Evolutionary conservation across 2,329 filamentous ascomycete species (phyloP).

Genomic region (Exophiala xenobiotica): DNA sequence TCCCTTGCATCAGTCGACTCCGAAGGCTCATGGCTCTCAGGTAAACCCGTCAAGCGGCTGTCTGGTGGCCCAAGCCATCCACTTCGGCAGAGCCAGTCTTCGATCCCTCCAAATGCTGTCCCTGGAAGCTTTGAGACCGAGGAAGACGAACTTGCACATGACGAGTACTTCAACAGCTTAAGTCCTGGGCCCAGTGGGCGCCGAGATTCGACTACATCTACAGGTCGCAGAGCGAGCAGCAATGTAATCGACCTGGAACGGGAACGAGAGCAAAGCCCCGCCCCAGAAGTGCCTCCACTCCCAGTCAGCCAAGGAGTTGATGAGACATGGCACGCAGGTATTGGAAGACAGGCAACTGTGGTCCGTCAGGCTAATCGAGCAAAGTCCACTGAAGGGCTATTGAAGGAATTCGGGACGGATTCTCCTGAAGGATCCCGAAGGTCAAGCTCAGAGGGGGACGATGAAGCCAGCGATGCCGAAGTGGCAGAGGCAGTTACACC

Average conservation of each 20-base stretch:
- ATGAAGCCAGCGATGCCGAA: constrained; percentile 30
- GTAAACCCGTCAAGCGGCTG: constrained; percentile 57
- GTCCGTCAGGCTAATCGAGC: constrained; percentile 59
- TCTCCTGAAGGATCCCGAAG: constrained; percentile 34
- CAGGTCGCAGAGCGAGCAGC: constrained; percentile 43
- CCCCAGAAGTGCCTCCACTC: constrained; percentile 30
- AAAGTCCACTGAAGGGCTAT: constrained; percentile 62
- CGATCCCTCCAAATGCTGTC: constrained; percentile 37
- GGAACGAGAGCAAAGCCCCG: constrained; percentile 47
- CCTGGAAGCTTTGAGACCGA: constrained; percentile 30
- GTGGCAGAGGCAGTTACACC: constrained; percentile 27
- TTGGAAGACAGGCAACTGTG: constrained; percentile 62
- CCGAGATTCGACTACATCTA: constrained; percentile 33
- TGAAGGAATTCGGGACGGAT: constrained; percentile 50
- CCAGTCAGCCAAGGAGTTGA: constrained; percentile 33
- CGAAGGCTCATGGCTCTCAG: constrained; percentile 93
- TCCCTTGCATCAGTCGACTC: constrained; percentile 94
- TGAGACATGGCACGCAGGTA: constrained; percentile 50
- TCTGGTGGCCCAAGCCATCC: constrained; percentile 46
- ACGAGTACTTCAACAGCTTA: constrained; percentile 69
- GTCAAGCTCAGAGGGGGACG: constrained; percentile 37
- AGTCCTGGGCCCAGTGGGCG: constrained; percentile 48
- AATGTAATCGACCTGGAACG: constrained; percentile 59
- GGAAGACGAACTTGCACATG: constrained; percentile 66
- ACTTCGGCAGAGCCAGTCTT: constrained; percentile 50